Percentiles rank a stretch among this genome's conserved stretches.
phyloP scores from a whole-genome alignment of 306 rosid species.

The Canavalia gladiata region DNA sequence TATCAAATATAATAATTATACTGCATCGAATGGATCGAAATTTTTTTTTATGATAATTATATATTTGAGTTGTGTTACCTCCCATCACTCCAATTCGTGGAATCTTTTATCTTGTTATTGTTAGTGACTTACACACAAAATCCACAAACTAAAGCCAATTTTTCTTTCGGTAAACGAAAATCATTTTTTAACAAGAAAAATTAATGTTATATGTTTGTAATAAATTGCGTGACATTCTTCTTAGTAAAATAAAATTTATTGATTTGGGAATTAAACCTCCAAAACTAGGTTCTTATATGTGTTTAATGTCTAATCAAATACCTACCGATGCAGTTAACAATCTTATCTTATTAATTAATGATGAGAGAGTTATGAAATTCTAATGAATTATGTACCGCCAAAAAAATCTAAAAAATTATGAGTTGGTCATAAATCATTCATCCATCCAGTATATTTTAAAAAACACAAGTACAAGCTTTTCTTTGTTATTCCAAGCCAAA shows the following conservation, averaged over 20 bases:
- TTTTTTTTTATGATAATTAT: neutral
- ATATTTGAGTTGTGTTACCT: neutral
- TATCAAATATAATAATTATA: too few species aligned
- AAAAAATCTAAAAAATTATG: neutral
- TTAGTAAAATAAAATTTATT: neutral
- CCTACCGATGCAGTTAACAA: neutral
- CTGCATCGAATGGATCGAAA: too few species aligned
- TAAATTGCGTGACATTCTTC: neutral
- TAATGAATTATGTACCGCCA: too few species aligned
- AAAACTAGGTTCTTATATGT: neutral
- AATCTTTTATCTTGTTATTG: neutral
- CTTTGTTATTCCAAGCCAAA: neutral
- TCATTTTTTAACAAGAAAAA: neutral
- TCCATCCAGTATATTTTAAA: neutral
- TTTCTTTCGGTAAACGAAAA: neutral
- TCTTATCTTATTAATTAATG: neutral
- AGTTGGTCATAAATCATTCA: constrained; percentile 1
- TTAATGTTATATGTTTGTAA: neutral
- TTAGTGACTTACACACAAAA: neutral
- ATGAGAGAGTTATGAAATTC: neutral
- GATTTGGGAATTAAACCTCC: neutral
- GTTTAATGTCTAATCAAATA: neutral
- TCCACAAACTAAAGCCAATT: neutral
- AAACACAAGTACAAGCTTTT: neutral
- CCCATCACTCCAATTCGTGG: neutral